These are phyloP conservation scores for Xanthoconium purpureum DNA, from an alignment of 768 basidiomycete genomes.

Conservation along the genomic window DNA sequence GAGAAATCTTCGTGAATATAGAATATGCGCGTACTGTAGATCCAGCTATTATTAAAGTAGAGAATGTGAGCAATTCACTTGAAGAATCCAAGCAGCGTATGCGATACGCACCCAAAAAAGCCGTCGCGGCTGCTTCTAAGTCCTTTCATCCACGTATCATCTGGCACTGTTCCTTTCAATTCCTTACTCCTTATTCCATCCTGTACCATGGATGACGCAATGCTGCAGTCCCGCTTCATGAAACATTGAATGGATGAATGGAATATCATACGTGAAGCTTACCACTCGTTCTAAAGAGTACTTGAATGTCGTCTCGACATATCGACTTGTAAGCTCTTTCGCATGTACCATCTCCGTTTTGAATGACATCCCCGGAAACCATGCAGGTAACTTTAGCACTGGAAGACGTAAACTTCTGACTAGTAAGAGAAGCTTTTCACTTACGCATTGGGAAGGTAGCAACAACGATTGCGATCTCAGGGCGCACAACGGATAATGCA, in stretches of 20 bases:
- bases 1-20: neutral
- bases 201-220: neutral
- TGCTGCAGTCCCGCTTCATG: neutral
- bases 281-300: conserved; percentile 7
- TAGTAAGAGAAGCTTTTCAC: neutral
- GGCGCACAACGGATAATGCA: neutral
- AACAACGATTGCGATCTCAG: conserved; percentile 2
- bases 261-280: neutral
- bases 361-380: conserved; percentile 11
- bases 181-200: neutral
- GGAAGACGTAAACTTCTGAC: no score
- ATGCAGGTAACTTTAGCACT: conserved; percentile 15
- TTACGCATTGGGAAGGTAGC: conserved; percentile 4
- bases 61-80: neutral
- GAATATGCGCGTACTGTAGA: neutral
- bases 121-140: neutral
- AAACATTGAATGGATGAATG: neutral
- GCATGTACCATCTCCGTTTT: conserved; percentile 1
- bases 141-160: neutral
- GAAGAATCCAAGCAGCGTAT: neutral
- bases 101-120: neutral
- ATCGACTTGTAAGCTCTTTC: neutral
- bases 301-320: conserved; percentile 4
- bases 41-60: neutral
- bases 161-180: neutral